Evolutionary conservation across 306 rosid species (phyloP), one percentile per base, ranked within the genome.

Genomic region (Echinosophora koreensis): DNA sequence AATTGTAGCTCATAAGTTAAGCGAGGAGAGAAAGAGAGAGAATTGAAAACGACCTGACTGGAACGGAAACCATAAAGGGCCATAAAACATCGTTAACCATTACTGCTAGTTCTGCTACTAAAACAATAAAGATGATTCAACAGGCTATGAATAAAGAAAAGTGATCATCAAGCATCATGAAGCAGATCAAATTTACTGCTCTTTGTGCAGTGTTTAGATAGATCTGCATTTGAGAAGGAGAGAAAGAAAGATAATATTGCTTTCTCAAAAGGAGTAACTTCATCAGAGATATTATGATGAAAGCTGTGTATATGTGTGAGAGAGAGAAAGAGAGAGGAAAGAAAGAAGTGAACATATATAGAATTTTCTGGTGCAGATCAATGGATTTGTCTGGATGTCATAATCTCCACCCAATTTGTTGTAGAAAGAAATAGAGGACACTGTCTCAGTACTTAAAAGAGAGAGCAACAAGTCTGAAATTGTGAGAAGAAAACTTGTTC

Each of bases 11-110:
- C 77, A 72, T 76, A 80, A 14, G 34, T 22, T 74, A 52, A 66
- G 62, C 3, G 12, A 72, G 61, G 74, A 64, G 46, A 84, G 35
- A 72, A 61, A 81, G 78, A 81, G 72, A 81, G 76, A 66, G 78
- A 42, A 22, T 11, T 64, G 98, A 95, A 84, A 92, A 87, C 9
- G 99, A 92, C 98, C 1, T 84, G 97, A 95, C 97, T 77, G 79
- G 92, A 88, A 83, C 93, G 82, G 77, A 90, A 86, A 87, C 90
- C 97, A 89, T 89, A 90, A 88, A 80, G 91, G 91, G 60, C 82
- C 78, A 79, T 61, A 66, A 47, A 70, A 82, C 85, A 82, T 84
- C 89, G 79, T 67, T 69, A 79, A 80, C 38, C 78, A 39, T 27
- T 35, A 67, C 77, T 71, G 71, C 72, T 28, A 30, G 1, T 9